Percentiles rank a stretch among this genome's conserved stretches.
Evolutionary conservation across 805 yeast species (phyloP).

Genomic region (Candida sanyiensis): DNA sequence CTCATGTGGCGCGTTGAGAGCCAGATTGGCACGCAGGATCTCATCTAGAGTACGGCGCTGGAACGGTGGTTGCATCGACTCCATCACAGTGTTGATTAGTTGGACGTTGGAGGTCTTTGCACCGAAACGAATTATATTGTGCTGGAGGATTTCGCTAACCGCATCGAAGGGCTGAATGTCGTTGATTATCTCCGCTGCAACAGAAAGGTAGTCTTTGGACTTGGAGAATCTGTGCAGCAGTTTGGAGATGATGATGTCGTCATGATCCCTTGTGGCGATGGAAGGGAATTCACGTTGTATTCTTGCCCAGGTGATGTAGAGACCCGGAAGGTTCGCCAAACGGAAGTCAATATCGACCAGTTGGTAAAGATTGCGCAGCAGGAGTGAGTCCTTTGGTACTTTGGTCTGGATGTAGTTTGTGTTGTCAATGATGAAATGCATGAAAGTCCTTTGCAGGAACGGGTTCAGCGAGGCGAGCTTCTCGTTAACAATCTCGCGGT

Average conservation of each 20-base stretch:
- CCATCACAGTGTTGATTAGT: conserved; percentile 15
- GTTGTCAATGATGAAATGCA: conserved; percentile 9
- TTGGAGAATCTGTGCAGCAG: conserved; percentile 15
- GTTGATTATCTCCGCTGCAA: conserved; percentile 18
- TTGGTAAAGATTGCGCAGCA: conserved; percentile 11
- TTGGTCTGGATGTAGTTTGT: conserved; percentile 5
- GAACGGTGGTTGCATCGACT: conserved; percentile 12
- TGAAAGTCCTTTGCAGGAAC: conserved; percentile 9
- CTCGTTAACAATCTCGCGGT: conserved; percentile 13
- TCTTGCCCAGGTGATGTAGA: conserved; percentile 18
- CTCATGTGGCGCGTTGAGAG: conserved; percentile 14
- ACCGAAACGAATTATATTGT: conserved; percentile 14
- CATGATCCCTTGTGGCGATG: conserved; percentile 15
- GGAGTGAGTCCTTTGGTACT: neutral
- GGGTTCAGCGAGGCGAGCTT: conserved; percentile 9
- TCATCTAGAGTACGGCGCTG: conserved; percentile 15
- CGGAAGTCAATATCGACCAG: conserved; percentile 15
- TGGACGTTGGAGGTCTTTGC: conserved; percentile 8
- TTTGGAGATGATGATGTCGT: conserved; percentile 11
- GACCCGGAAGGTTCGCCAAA: conserved; percentile 19
- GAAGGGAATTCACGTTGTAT: conserved; percentile 12
- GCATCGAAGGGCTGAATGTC: conserved; percentile 13
- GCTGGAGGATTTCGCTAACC: conserved; percentile 7
- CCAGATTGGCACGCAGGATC: conserved; percentile 17
- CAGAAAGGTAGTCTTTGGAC: conserved; percentile 9